Conservation (phyloP, 768 basidiomycete genomes). For the Tricholoma hemisulphureum region DNA sequence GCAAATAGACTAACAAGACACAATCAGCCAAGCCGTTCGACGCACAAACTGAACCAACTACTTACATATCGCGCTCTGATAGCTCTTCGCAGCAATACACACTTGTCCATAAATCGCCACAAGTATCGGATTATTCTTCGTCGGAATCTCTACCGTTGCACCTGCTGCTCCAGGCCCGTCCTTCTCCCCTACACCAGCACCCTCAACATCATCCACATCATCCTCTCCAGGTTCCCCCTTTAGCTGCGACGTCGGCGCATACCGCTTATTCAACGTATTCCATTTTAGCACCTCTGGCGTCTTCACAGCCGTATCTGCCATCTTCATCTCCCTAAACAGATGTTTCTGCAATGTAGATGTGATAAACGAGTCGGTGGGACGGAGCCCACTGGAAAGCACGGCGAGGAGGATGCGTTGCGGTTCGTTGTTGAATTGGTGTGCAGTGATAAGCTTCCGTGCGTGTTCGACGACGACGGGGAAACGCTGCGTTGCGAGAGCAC, state of each 20-base stretch:
- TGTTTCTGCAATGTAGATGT: conserved; percentile 81
- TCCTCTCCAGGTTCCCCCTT: conserved; percentile 42
- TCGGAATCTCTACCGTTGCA: conserved; percentile 46
- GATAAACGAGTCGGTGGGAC: conserved; percentile 73
- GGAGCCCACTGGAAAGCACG: conserved; percentile 67
- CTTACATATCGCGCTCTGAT: conserved; percentile 89
- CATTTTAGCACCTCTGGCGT: conserved; percentile 61
- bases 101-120: conserved; percentile 80
- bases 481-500: conserved; percentile 59
- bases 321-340: conserved; percentile 73
- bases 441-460: conserved; percentile 69
- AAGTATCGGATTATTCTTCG: conserved; percentile 67
- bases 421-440: conserved; percentile 85
- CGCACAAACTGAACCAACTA: conserved; percentile 9
- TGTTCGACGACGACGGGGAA: conserved; percentile 67
- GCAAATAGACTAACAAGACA: conserved; percentile 68
- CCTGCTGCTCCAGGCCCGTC: conserved; percentile 6
- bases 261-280: conserved; percentile 60
- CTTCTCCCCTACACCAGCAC: conserved; percentile 9
- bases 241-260: conserved; percentile 41
- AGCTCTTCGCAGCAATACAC: conserved; percentile 81
- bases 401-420: conserved; percentile 76
- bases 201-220: conserved; percentile 34
- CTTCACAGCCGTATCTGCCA: conserved; percentile 64
- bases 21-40: background rate